Conservation (phyloP, 345 rosid species). For the Syzygium oleosum region DNA sequence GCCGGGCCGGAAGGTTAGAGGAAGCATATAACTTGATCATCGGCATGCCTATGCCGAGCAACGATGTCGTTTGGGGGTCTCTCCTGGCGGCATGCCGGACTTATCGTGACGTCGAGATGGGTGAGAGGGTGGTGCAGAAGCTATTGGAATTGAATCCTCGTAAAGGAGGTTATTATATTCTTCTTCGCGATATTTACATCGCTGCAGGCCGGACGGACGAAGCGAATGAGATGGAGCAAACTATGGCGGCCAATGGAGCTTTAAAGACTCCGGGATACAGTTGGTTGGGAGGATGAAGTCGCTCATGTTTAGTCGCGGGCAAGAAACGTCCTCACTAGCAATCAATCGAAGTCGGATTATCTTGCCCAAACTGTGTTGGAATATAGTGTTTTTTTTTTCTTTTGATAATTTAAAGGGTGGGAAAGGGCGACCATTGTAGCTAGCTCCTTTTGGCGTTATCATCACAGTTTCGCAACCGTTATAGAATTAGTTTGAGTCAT, state of each 20-base stretch:
- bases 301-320: neutral
- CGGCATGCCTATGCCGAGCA: neutral
- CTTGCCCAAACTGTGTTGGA: neutral
- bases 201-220: neutral
- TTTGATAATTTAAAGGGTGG: neutral
- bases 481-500: neutral
- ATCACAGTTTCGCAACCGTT: neutral
- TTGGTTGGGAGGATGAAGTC: neutral
- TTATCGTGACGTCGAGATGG: neutral
- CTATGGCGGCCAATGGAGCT: neutral
- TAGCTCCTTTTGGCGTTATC: neutral
- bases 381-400: neutral
- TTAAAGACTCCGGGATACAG: neutral
- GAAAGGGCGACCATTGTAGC: neutral
- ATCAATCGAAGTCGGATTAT: neutral
- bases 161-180: neutral
- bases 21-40: neutral
- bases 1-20: neutral
- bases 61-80: neutral
- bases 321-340: neutral
- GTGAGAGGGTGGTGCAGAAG: neutral
- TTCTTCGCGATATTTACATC: neutral
- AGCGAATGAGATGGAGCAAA: neutral
- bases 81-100: neutral
- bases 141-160: neutral